Base-by-base conservation (phyloP, 2,329 filamentous ascomycete genomes). In the Fusarium napiforme region DNA sequence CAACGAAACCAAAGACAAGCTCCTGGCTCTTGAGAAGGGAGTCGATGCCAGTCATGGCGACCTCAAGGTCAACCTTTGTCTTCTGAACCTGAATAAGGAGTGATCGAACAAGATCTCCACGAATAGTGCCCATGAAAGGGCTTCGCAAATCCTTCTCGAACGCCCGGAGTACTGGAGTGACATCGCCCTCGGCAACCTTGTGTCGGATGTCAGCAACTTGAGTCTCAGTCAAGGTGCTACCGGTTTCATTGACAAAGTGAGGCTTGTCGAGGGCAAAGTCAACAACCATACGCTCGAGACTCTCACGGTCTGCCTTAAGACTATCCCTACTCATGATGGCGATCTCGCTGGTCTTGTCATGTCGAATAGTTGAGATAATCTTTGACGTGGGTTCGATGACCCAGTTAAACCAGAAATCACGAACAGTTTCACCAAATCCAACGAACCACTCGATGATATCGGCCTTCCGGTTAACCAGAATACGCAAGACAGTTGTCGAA, bases 381-480 rank as follows among this genome's bases (percentile, higher is more conserved):
- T 94, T 96, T 76, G 90, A 90, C 2, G 91, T 87, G 0, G 96
- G 96, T 73, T 97, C 93, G 16, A 99, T 85, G 7, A 99, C 93
- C 96, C 96, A 99, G 81, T 99, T 99, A 68, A 91, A 87, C 93
- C 95, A 98, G 80, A 99, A 99, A 81, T 97, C 96, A 60, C 93
- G 88, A 2, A 91, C 84, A 0, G 96, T 99, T 4, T 86, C 85
- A 12, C 94, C 96, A 32, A 97, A 84, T 72, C 96, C 93, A 40
- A 88, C 86, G 49, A 97, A 86, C 95, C 95, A 98, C 52, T 90
- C 87, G 32, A 93, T 74, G 26, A 99, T 92, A 74, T 96, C 93
- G 26, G 92, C 92, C 76, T 90, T 90, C 58, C 91, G 89, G 78
- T 92, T 93, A 68, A 93, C 86, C 36, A 97, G 82, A 42, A 98